These are phyloP conservation scores for Trichoderma erinaceum DNA, from an alignment of 495 filamentous ascomycete genomes.

Conservation along the genomic window DNA sequence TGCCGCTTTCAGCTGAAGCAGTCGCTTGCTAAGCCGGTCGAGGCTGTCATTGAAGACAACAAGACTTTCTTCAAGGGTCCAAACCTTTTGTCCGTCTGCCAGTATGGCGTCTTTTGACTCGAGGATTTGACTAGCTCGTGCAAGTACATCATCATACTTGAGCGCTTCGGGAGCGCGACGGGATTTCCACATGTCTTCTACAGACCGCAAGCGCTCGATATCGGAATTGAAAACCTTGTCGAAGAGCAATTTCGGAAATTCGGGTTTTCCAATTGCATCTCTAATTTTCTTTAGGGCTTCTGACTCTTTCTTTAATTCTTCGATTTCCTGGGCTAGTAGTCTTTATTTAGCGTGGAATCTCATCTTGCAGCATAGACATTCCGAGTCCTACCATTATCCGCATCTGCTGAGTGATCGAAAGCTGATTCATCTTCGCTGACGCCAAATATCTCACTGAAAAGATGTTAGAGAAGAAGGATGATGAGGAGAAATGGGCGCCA, in stretches of 20 bases:
- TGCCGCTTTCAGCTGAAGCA: slow-evolving; percentile 52
- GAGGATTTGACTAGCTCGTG: slow-evolving; percentile 41
- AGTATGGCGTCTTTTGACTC: slow-evolving; percentile 50
- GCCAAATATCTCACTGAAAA: slow-evolving; percentile 69
- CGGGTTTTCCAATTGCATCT: slow-evolving; percentile 69
- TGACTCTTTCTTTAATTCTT: slow-evolving; percentile 74
- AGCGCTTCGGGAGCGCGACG: slow-evolving; percentile 67
- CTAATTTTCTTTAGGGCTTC: slow-evolving; percentile 77
- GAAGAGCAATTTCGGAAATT: slow-evolving; percentile 79
- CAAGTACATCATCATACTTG: slow-evolving; percentile 48
- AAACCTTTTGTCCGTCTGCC: slow-evolving; percentile 65
- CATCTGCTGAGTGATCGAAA: slow-evolving; percentile 70
- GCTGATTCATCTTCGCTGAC: slow-evolving; percentile 76
- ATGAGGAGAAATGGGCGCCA: neutral
- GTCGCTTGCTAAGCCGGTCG: slow-evolving; percentile 64
- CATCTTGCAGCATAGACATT: neutral
- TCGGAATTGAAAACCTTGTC: slow-evolving; percentile 89
- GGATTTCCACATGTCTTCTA: slow-evolving; percentile 96
- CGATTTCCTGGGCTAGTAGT: slow-evolving; percentile 69
- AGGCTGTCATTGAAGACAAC: slow-evolving; percentile 83
- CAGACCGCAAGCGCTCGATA: slow-evolving; percentile 72
- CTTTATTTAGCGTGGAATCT: neutral
- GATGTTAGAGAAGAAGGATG: slow-evolving; percentile 24
- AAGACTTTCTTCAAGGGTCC: slow-evolving; percentile 76
- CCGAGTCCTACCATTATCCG: slow-evolving; percentile 52